phyloP scores from a whole-genome alignment of 352 stramenopile species.

The Phytophthora pinifolia region DNA sequence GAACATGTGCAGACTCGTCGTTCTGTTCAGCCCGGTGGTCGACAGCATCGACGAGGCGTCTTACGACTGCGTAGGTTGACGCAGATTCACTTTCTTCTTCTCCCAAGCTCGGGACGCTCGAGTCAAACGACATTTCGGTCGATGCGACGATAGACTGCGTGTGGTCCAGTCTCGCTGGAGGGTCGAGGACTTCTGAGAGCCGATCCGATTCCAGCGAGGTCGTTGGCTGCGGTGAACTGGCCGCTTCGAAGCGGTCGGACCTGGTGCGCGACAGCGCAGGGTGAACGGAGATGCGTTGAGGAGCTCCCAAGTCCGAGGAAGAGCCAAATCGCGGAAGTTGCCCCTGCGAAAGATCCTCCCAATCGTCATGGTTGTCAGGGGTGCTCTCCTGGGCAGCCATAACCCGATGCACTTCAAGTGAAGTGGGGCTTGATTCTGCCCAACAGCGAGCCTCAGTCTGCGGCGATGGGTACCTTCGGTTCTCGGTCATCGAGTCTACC shows the following conservation, averaged over 20 bases:
- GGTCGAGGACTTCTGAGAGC: conserved; percentile 7
- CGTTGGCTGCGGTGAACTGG: conserved; percentile 1
- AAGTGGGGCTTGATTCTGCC: neutral
- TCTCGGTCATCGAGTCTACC: neutral
- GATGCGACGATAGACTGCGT: conserved; percentile 38
- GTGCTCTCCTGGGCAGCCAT: neutral
- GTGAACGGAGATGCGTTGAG: conserved; percentile 2
- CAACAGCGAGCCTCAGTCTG: conserved; percentile 1
- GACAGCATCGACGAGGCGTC: conserved; percentile 1
- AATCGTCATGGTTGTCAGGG: neutral
- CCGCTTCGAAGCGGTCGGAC: neutral
- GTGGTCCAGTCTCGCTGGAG: conserved; percentile 3
- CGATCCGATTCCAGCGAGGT: conserved; percentile 21
- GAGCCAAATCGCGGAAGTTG: conserved; percentile 7
- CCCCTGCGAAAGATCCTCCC: conserved; percentile 1
- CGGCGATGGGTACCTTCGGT: neutral
- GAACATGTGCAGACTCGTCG: neutral
- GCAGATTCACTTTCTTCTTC: conserved; percentile 26
- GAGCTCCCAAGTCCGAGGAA: conserved; percentile 7
- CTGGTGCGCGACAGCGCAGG: neutral
- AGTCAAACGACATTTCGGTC: conserved; percentile 48
- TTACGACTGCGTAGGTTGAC: conserved; percentile 8
- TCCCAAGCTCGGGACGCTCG: conserved; percentile 44
- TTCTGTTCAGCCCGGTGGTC: neutral
- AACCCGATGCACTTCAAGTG: neutral